A percentile compares a stretch with the other conserved stretches of the same genome.
phyloP scores from a whole-genome alignment of 2,329 filamentous ascomycete genomes.

The Clonostachys chloroleuca region DNA sequence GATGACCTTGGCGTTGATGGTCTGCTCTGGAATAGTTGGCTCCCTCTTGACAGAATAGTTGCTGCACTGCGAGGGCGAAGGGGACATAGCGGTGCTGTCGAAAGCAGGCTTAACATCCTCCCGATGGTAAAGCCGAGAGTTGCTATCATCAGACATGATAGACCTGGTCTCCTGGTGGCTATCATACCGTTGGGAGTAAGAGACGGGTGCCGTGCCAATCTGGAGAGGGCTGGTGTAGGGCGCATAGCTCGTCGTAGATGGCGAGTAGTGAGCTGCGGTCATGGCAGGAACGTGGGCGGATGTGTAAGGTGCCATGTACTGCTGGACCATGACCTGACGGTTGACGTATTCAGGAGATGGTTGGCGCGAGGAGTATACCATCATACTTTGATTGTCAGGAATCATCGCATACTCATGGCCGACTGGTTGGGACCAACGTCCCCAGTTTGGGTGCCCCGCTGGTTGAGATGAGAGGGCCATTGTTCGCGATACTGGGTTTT shows the following conservation, averaged over 20 bases:
- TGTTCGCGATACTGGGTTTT: background rate
- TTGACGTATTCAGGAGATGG: slow-evolving; percentile 30
- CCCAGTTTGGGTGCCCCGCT: slow-evolving; percentile 43
- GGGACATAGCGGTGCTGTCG: no score
- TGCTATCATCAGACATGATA: no score
- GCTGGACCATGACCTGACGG: slow-evolving; percentile 35
- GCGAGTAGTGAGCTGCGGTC: slow-evolving; percentile 34
- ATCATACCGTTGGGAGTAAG: no score
- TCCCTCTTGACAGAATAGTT: no score
- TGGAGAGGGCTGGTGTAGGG: slow-evolving; percentile 31
- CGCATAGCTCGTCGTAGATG: slow-evolving; percentile 35
- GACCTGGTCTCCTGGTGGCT: no score
- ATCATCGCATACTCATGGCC: slow-evolving; percentile 42
- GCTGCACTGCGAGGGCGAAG: no score
- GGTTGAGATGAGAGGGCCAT: slow-evolving; percentile 45
- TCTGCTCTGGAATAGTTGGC: slow-evolving; percentile 1
- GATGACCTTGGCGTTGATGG: slow-evolving; percentile 28
- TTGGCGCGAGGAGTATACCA: slow-evolving; percentile 43
- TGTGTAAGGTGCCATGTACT: slow-evolving; percentile 38
- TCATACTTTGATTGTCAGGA: slow-evolving; percentile 33
- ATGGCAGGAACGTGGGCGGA: slow-evolving; percentile 36
- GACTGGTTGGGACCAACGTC: slow-evolving; percentile 48
- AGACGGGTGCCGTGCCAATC: slow-evolving; percentile 16
- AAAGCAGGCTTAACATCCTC: no score
- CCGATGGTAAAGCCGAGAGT: no score